Evolutionary conservation across 371 early-diverging fungal genomes (phyloP), one percentile per base, ranked within the genome.

Genomic region (Nematocida displodere): DNA sequence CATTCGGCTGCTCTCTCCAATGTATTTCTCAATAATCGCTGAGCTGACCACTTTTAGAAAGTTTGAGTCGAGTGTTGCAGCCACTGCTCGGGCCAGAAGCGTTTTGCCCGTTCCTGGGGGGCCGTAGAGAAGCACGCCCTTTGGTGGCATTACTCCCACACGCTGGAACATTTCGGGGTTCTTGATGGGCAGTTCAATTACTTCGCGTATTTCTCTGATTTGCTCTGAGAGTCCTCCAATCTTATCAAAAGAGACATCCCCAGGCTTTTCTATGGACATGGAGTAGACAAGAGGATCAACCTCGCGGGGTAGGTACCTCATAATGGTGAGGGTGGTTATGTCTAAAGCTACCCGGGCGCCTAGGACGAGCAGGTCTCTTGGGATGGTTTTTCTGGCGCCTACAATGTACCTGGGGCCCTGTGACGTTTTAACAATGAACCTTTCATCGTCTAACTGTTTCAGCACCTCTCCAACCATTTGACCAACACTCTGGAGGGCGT

Each of bases 21-120:
- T 95, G 83, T 95, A 95, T 85, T 95, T 95, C 86, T 96, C 96
- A n/a, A 96, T 95, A 80, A 96, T 91, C 4, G 95, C 94, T 82
- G 90, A 90, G 24, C 91, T 90, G 0, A 95, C 94, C 0, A 97
- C 92, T 81, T 94, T 94, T 37, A 97, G 82, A 81, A 97, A 97
- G 79, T 92, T 94, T 75, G 91, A 92, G 81, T 94, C 93, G 49
- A 95, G 82, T 8, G 93, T 92, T 66, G 90, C 89, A 11, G 99
- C 99, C 2, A 97, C 94, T 1, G 95, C 97, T 77, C 95, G 87
- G 20, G 97, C 97, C 54, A 98, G 82, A 20, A 89, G 81, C 5
- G 89, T 89, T 78, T 87, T 87, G 22, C 88, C 87, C 1, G 92
- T 92, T 77, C 97, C 98, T 3, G 98, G 97, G 17, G 97, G 97